Evolutionary conservation across 176 grass and related monocot species (phyloP).

Genomic region (Triticum dicoccoides): DNA sequence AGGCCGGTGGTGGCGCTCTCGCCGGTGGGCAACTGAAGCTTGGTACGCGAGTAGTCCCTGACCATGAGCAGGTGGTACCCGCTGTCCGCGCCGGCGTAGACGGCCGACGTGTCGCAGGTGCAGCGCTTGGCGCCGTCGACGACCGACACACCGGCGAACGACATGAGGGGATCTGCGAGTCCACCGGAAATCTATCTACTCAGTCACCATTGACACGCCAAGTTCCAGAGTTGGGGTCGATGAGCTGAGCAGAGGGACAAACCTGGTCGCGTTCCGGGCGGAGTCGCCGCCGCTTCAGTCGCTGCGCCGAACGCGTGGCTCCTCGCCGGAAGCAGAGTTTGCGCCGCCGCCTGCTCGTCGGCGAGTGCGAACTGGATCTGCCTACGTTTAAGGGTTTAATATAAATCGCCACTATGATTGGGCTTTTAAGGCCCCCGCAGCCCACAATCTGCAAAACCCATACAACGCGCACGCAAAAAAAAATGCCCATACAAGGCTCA

Average conservation of each 20-base stretch:
- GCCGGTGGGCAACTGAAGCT: neutral
- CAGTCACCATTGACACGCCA: neutral
- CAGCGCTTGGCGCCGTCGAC: neutral
- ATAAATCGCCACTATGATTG: neutral
- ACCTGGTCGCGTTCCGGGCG: neutral
- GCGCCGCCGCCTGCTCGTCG: neutral
- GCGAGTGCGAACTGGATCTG: neutral
- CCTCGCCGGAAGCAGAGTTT: neutral
- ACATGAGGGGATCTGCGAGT: neutral
- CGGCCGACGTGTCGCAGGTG: neutral
- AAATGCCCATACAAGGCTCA: no score
- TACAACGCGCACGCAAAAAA: neutral
- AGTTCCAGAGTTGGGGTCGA: neutral
- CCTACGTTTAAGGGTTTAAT: neutral
- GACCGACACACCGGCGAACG: neutral
- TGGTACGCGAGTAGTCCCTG: neutral
- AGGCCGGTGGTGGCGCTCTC: neutral
- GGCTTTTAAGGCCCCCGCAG: neutral
- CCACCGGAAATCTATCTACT: neutral
- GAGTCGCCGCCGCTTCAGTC: neutral
- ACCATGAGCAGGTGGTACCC: neutral
- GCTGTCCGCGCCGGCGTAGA: neutral
- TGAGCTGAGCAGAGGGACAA: neutral
- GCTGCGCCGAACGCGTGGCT: neutral
- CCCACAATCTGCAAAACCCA: neutral